Evolutionary conservation across 192 early-diverging fungal species (phyloP).

Genomic region (Backusella liffmaniae): DNA sequence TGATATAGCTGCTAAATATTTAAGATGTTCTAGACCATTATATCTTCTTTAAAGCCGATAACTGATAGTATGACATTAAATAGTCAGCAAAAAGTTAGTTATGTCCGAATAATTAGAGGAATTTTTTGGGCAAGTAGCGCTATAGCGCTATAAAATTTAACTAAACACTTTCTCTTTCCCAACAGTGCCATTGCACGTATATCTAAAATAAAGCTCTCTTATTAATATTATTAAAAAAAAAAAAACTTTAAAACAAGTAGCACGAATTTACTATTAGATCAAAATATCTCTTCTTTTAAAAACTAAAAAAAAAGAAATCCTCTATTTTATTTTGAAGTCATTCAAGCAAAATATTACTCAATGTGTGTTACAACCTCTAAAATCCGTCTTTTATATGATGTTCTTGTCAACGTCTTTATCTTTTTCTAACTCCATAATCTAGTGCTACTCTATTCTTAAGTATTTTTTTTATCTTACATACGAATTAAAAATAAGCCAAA

Average conservation of each 20-base stretch:
- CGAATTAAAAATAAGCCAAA: not conserved
- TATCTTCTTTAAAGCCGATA: not conserved
- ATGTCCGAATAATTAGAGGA: not conserved
- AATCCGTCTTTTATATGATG: not conserved
- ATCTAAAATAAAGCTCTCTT: not conserved
- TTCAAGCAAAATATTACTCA: not conserved
- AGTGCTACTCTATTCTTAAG: not conserved
- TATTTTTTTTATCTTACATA: not conserved
- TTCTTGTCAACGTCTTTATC: not conserved
- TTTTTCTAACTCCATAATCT: slow-evolving; percentile 6
- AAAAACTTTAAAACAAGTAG: not conserved
- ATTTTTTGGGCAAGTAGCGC: not conserved
- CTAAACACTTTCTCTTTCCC: not conserved
- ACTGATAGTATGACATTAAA: not conserved
- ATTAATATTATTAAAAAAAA: not conserved
- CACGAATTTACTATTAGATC: not conserved
- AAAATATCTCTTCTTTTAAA: not conserved
- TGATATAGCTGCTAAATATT: not conserved
- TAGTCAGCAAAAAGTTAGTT: not conserved
- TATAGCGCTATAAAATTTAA: too few species aligned
- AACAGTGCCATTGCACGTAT: not conserved
- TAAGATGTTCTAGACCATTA: not conserved
- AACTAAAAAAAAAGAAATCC: not conserved
- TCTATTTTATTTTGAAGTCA: not conserved
- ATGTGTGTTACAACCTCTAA: not conserved